A percentile compares a stretch with the other conserved stretches of the same genome.
These are phyloP conservation scores for Fusarium haematococcum DNA, from an alignment of 2,329 filamentous ascomycete genomes.

Conservation along the genomic window DNA sequence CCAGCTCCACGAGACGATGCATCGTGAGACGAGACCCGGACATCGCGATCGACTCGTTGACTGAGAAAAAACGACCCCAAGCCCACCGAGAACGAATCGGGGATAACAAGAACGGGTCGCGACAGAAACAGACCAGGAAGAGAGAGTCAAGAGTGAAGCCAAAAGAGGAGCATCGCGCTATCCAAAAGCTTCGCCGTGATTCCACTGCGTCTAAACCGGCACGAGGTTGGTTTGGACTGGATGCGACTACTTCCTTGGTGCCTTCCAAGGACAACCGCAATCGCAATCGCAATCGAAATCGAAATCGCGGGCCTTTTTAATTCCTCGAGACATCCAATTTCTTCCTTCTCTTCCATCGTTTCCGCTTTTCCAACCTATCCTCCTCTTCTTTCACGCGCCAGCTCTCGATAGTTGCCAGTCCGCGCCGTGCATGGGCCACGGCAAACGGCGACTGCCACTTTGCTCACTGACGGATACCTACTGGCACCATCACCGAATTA, in stretches of 20 bases:
- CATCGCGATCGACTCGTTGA: not conserved
- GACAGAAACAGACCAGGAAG: not conserved
- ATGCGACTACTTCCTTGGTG: not conserved
- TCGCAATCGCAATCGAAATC: constrained; percentile 9
- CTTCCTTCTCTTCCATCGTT: not conserved
- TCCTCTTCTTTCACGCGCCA: constrained; percentile 3
- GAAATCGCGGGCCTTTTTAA: not conserved
- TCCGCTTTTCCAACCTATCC: constrained; percentile 9
- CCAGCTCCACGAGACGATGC: constrained; percentile 8
- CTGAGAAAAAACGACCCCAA: not conserved
- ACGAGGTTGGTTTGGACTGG: constrained; percentile 1
- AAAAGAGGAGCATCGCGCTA: constrained; percentile 1
- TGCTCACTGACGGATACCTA: not conserved
- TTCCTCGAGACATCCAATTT: not conserved
- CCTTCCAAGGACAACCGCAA: not conserved
- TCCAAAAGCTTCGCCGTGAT: constrained; percentile 25
- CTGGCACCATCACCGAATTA: constrained; percentile 26
- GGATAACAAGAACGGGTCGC: constrained; percentile 6
- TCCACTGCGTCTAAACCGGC: constrained; percentile 14
- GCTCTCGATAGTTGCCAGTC: constrained; percentile 16
- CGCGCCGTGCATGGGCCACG: constrained; percentile 28
- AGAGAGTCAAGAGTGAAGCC: not conserved
- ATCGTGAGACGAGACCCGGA: not conserved
- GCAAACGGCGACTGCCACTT: constrained; percentile 8
- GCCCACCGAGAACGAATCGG: not conserved